Conservation (phyloP, 768 basidiomycete genomes). For the Termitomyces heimii region DNA sequence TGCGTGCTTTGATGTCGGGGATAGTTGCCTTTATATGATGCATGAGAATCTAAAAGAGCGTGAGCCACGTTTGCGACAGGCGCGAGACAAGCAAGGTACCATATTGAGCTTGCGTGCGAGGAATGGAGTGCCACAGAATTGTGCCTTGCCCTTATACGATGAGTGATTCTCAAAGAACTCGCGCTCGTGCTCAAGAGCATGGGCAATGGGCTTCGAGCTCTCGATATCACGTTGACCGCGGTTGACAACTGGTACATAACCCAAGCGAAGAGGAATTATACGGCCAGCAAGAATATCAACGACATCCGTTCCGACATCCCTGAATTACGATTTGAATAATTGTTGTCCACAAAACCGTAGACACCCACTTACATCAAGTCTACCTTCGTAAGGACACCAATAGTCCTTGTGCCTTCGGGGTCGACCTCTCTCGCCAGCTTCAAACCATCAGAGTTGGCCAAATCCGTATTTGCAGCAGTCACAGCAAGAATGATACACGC, state of each 20-base stretch:
- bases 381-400: slow-evolving; percentile 97
- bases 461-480: slow-evolving; percentile 91
- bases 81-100: slow-evolving; percentile 36
- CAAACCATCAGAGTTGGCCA: slow-evolving; percentile 97
- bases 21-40: slow-evolving; percentile 96
- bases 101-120: slow-evolving; percentile 93
- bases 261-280: slow-evolving; percentile 91
- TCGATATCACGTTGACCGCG: slow-evolving; percentile 98
- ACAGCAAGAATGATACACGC: slow-evolving; percentile 97
- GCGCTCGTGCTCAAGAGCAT: slow-evolving; percentile 85
- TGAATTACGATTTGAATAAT: slow-evolving; percentile 23
- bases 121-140: slow-evolving; percentile 97
- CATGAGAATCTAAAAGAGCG: slow-evolving; percentile 78
- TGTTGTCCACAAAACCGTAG: neutral
- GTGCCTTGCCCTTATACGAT: slow-evolving; percentile 89
- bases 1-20: slow-evolving; percentile 97
- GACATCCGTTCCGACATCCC: slow-evolving; percentile 97
- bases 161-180: slow-evolving; percentile 93
- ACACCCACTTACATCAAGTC: slow-evolving; percentile 80
- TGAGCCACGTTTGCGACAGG: neutral
- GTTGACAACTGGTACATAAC: slow-evolving; percentile 98
- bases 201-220: slow-evolving; percentile 72
- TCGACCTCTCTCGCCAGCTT: slow-evolving; percentile 97
- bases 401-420: slow-evolving; percentile 93
- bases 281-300: slow-evolving; percentile 98